These are phyloP conservation scores for Fusarium heterosporum DNA, from an alignment of 2,329 filamentous ascomycete genomes.

Conservation along the genomic window DNA sequence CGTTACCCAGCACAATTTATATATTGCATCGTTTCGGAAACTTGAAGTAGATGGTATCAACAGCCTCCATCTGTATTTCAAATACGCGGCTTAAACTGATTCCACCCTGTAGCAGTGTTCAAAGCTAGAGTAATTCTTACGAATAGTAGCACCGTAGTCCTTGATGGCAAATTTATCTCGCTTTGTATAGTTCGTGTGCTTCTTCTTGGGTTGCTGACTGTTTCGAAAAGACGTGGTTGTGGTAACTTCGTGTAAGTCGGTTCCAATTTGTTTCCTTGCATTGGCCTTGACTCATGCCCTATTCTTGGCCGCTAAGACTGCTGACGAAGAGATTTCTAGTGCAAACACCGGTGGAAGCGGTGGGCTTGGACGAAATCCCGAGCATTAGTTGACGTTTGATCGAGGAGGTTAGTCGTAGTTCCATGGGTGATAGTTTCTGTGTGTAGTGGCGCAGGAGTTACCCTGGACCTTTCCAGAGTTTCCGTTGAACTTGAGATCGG, in stretches of 20 bases:
- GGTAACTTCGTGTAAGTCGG: neutral
- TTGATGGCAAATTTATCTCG: too few species aligned
- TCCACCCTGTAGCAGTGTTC: neutral
- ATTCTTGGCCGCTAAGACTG: neutral
- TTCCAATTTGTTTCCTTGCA: neutral
- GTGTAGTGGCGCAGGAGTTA: neutral
- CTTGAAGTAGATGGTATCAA: too few species aligned
- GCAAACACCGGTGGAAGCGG: neutral
- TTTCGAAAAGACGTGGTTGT: neutral
- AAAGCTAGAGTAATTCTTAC: too few species aligned
- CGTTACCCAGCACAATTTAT: too few species aligned
- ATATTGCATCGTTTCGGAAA: too few species aligned
- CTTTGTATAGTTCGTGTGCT: neutral
- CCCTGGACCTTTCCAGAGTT: neutral
- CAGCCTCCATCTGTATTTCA: too few species aligned
- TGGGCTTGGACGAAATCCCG: neutral
- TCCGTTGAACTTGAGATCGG: neutral
- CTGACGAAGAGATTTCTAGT: neutral
- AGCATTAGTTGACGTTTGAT: neutral
- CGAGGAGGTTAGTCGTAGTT: neutral
- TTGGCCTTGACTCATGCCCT: neutral
- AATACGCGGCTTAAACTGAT: too few species aligned
- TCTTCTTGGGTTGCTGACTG: neutral
- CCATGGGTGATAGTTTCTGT: neutral
- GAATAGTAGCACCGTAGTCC: too few species aligned